Conservation (phyloP, 108 stramenopile genomes). For the Tribonema minus region DNA sequence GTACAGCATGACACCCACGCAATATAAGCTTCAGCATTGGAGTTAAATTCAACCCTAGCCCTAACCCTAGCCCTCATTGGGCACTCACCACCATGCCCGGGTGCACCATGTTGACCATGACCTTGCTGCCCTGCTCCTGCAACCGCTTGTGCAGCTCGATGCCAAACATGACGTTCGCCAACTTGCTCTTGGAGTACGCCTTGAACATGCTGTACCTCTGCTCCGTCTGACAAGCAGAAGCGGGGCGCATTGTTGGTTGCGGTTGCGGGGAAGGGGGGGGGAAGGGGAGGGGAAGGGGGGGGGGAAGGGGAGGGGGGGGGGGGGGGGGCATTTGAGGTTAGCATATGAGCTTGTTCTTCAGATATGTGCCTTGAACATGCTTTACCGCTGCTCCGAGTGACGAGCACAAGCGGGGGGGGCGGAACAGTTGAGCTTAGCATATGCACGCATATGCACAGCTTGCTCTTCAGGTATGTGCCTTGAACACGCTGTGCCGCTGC, state of each 20-base stretch:
- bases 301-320: background rate
- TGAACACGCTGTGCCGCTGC: too few species aligned
- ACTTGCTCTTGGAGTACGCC: constrained; percentile 28
- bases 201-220: constrained; percentile 18
- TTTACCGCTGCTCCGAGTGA: too few species aligned
- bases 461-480: too few species aligned
- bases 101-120: constrained; percentile 18
- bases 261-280: background rate
- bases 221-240: constrained; percentile 18
- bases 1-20: background rate
- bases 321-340: too few species aligned
- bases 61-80: background rate
- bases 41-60: background rate
- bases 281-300: background rate
- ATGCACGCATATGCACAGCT: too few species aligned
- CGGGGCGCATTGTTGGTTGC: background rate
- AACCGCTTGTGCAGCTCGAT: constrained; percentile 20
- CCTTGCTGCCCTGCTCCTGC: background rate
- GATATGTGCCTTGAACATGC: too few species aligned
- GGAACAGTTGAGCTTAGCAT: too few species aligned
- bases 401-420: too few species aligned
- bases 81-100: background rate
- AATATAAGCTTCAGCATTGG: background rate
- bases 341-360: too few species aligned
- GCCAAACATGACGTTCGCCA: constrained; percentile 15